Evolutionary conservation across 768 basidiomycete genomes (phyloP).

Genomic region (Boletus subcaerulescens): DNA sequence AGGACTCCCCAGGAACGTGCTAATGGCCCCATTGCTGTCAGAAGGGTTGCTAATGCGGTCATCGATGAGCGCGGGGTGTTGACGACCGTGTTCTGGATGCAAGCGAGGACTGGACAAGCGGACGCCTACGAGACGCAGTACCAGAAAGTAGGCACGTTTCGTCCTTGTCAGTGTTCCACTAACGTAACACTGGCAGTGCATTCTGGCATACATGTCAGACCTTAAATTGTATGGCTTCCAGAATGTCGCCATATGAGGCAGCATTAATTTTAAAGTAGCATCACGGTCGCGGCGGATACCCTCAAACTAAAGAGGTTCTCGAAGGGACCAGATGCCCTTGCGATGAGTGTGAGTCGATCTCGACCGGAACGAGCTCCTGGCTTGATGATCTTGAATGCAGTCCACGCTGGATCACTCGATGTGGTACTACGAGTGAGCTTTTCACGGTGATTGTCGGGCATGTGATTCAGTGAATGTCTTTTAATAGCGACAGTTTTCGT

Average conservation of each 20-base stretch:
- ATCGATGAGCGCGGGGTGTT: slow-evolving; percentile 45
- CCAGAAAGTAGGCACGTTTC: slow-evolving; percentile 56
- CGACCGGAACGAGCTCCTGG: background rate
- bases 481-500: slow-evolving; percentile 62
- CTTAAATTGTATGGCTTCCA: slow-evolving; percentile 59
- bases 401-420: slow-evolving; percentile 78
- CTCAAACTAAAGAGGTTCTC: slow-evolving; percentile 51
- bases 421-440: slow-evolving; percentile 68
- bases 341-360: slow-evolving; percentile 56
- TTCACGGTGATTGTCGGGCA: background rate
- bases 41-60: slow-evolving; percentile 45
- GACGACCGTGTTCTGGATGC: slow-evolving; percentile 76
- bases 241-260: background rate
- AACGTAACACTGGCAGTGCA: slow-evolving; percentile 49
- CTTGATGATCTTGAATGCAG: slow-evolving; percentile 9
- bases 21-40: slow-evolving; percentile 68
- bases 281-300: slow-evolving; percentile 50
- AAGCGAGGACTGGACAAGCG: slow-evolving; percentile 52
- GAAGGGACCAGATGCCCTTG: slow-evolving; percentile 47
- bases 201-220: slow-evolving; percentile 78
- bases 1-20: slow-evolving; percentile 53
- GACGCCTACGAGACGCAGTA: slow-evolving; percentile 67
- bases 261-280: slow-evolving; percentile 38
- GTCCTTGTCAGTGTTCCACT: background rate
- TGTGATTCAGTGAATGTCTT: background rate